phyloP scores from a whole-genome alignment of 192 early-diverging fungal species.

The Backusella australiensis region DNA sequence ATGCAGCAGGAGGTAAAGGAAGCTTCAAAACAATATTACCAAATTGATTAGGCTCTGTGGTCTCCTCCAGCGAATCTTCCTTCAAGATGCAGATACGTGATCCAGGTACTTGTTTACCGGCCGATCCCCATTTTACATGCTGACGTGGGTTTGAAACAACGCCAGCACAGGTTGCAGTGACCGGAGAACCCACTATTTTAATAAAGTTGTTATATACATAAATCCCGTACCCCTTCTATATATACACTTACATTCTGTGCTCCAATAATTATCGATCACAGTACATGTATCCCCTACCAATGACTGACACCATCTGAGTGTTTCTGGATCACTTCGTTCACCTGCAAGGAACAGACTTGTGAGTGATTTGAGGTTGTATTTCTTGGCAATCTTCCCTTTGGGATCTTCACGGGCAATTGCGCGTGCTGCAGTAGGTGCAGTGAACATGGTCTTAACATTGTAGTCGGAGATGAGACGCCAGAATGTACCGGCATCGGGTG shows the following conservation, averaged over 20 bases:
- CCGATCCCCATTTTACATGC: constrained; percentile 61
- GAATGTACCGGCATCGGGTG: constrained; percentile 77
- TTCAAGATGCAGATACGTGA: constrained; percentile 66
- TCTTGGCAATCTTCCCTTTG: constrained; percentile 48
- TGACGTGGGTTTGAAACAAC: constrained; percentile 24
- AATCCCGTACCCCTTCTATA: background rate
- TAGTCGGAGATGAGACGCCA: constrained; percentile 81
- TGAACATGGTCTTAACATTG: constrained; percentile 70
- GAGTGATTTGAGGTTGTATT: constrained; percentile 62
- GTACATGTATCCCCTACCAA: constrained; percentile 44
- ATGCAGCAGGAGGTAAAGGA: constrained; percentile 78
- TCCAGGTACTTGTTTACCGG: constrained; percentile 77
- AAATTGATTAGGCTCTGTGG: constrained; percentile 55
- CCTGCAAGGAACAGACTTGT: constrained; percentile 75
- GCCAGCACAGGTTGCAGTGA: constrained; percentile 70
- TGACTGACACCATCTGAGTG: constrained; percentile 53
- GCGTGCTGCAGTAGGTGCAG: constrained; percentile 85
- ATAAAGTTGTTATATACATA: background rate
- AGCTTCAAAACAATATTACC: constrained; percentile 79
- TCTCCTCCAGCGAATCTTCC: constrained; percentile 43
- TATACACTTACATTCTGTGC: constrained; percentile 62
- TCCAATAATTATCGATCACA: constrained; percentile 89
- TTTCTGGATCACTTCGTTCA: constrained; percentile 81
- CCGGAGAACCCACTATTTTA: constrained; percentile 62
- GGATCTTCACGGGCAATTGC: constrained; percentile 81